Conservation (phyloP, 768 basidiomycete genomes). For the Rubroboletus satanas region DNA sequence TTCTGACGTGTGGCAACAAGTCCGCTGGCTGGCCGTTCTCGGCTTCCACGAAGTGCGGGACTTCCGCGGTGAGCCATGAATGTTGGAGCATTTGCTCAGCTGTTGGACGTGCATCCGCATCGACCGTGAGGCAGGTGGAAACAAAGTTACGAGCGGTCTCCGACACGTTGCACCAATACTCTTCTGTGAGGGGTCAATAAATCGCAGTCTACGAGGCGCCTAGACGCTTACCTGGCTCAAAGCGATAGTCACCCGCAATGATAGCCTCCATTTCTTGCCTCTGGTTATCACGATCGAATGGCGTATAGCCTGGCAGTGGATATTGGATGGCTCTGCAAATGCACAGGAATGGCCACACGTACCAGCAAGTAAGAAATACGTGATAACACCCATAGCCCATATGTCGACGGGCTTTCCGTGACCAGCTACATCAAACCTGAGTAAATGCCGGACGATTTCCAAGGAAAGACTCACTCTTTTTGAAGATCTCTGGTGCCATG, state of each 20-base stretch:
- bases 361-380: constrained; percentile 89
- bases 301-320: constrained; percentile 70
- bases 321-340: not conserved
- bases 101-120: constrained; percentile 77
- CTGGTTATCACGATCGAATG: constrained; percentile 90
- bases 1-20: constrained; percentile 85
- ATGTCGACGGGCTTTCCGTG: constrained; percentile 94
- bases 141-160: constrained; percentile 84
- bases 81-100: constrained; percentile 72
- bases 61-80: constrained; percentile 56
- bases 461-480: constrained; percentile 57
- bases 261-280: constrained; percentile 94
- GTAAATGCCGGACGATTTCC: not conserved
- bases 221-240: constrained; percentile 55
- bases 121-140: constrained; percentile 73
- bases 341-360: not conserved
- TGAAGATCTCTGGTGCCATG: constrained; percentile 96
- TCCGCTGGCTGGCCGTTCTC: constrained; percentile 60
- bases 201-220: not conserved
- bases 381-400: constrained; percentile 98
- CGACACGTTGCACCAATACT: constrained; percentile 87
- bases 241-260: constrained; percentile 88
- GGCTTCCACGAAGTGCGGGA: constrained; percentile 66
- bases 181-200: constrained; percentile 38
- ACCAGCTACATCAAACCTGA: constrained; percentile 50